phyloP scores from a whole-genome alignment of 1,284 basidiomycete genomes.

The Ceratobasidium theobromae region DNA sequence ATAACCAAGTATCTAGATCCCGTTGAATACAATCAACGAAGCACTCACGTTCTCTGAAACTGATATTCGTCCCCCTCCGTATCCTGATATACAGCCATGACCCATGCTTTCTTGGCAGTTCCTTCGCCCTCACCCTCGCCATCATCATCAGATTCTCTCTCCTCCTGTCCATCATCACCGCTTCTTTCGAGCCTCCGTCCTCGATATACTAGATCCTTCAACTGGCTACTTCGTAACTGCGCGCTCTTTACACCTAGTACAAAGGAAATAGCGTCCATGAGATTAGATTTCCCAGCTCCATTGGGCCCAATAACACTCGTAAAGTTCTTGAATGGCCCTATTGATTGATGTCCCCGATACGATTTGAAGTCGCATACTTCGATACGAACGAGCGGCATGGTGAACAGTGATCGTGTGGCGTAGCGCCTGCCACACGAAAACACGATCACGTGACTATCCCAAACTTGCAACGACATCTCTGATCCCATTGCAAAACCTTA shows the following conservation, averaged over 20 bases:
- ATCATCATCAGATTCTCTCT: constrained; percentile 44
- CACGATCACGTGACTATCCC: constrained; percentile 15
- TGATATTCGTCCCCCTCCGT: constrained; percentile 76
- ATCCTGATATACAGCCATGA: constrained; percentile 88
- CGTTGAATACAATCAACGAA: no score
- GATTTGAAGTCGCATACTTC: constrained; percentile 95
- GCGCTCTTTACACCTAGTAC: constrained; percentile 95
- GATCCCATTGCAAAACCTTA: not conserved
- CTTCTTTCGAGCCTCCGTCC: constrained; percentile 68
- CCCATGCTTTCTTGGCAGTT: constrained; percentile 90
- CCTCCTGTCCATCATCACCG: constrained; percentile 49
- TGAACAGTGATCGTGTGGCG: constrained; percentile 4
- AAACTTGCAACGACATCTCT: not conserved
- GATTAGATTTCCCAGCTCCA: constrained; percentile 98
- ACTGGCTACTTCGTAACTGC: constrained; percentile 88
- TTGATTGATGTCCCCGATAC: constrained; percentile 80
- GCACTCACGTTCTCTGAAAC: constrained; percentile 85
- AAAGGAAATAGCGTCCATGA: constrained; percentile 99
- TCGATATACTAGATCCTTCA: constrained; percentile 94
- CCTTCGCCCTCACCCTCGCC: constrained; percentile 61
- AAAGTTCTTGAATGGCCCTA: constrained; percentile 91
- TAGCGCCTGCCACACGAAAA: constrained; percentile 10
- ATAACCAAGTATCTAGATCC: constrained; percentile 28
- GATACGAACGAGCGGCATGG: constrained; percentile 75
- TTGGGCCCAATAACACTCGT: constrained; percentile 98